A percentile compares a stretch with the other conserved stretches of the same genome.
Evolutionary conservation across 345 rosid genomes (phyloP).

Genomic region (Isatis tinctoria): DNA sequence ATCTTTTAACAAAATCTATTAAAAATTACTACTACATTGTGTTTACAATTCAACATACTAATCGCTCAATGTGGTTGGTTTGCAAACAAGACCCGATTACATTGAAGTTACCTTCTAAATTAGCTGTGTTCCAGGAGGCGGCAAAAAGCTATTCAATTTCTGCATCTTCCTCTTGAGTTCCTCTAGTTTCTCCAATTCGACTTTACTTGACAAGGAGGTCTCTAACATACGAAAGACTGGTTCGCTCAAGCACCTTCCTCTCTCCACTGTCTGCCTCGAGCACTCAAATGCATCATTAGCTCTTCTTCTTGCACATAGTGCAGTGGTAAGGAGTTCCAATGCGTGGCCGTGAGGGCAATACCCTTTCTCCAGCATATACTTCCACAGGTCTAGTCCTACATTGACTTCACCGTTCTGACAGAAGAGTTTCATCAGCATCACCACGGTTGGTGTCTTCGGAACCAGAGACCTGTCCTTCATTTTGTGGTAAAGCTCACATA

Average conservation of each 20-base stretch:
- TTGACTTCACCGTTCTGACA: constrained; percentile 51
- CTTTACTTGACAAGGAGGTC: constrained; percentile 36
- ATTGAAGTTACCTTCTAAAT: neutral
- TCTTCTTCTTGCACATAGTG: constrained; percentile 59
- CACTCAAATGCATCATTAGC: constrained; percentile 62
- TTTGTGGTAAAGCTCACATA: constrained; percentile 44
- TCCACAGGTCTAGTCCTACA: constrained; percentile 62
- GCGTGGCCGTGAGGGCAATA: constrained; percentile 80
- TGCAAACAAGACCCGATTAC: constrained; percentile 5
- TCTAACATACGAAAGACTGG: constrained; percentile 51
- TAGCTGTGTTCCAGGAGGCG: constrained; percentile 36
- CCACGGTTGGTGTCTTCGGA: constrained; percentile 64
- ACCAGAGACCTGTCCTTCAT: constrained; percentile 56
- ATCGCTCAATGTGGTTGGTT: neutral
- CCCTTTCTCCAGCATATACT: constrained; percentile 57
- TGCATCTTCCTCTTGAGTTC: constrained; percentile 51
- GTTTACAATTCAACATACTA: neutral
- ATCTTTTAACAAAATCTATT: neutral
- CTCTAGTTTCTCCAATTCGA: constrained; percentile 40
- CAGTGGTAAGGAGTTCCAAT: constrained; percentile 68
- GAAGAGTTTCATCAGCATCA: constrained; percentile 81
- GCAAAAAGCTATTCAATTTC: constrained; percentile 46
- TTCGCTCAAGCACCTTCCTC: constrained; percentile 68
- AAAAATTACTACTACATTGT: neutral
- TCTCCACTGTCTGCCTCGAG: constrained; percentile 55